Base-by-base conservation (phyloP, 1,284 basidiomycete genomes). In the Cryptococcus hybrid region DNA sequence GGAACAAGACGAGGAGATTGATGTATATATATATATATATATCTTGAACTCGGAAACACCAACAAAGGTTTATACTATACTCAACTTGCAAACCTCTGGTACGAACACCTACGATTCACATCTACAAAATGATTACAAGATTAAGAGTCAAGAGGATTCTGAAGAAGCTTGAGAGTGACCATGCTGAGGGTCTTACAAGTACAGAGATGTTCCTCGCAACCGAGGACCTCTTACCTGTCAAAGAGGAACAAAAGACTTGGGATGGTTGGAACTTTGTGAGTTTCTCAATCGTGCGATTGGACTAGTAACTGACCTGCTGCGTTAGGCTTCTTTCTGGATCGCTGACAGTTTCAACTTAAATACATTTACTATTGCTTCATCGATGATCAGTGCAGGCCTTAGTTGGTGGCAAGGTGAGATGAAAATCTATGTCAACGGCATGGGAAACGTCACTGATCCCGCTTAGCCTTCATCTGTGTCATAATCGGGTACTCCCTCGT, bases 301-400 rank as follows among this genome's bases (percentile, higher is more conserved):
- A 30, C 4, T 49, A 12, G 9, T 8, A n/a, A 11, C 40, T 52
- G 40, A 44, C 40, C 12, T 37, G n/a, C 30, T 30, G 30, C 47
- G 6, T 49, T 47, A 61, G 61, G 64, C 70, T 30, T 54, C 63
- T 45, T 89, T 88, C 75, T 90, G 88, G 88, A 82, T 89, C 53
- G 86, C 87, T 47, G 88, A 89, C 76, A 85, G 83, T 63, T 89
- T 90, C 81, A 90, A 90, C 71, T 82, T 90, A 68, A 88, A 87
- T 77, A 88, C 86, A 80, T 89, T 78, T 60, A 68, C 78, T 66
- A 87, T 82, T 44, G 65, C 68, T 2, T 66, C 63, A 0, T 86
- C 86, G 5, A 88, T 90, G 87, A 84, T 88, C 46, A 83, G 85
- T 56, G 78, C 85, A 8, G 88, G 88, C 3, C 80, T 91, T 30